These are phyloP conservation scores for Malus hybrid DNA, from an alignment of 331 rosid species.

Conservation along the genomic window DNA sequence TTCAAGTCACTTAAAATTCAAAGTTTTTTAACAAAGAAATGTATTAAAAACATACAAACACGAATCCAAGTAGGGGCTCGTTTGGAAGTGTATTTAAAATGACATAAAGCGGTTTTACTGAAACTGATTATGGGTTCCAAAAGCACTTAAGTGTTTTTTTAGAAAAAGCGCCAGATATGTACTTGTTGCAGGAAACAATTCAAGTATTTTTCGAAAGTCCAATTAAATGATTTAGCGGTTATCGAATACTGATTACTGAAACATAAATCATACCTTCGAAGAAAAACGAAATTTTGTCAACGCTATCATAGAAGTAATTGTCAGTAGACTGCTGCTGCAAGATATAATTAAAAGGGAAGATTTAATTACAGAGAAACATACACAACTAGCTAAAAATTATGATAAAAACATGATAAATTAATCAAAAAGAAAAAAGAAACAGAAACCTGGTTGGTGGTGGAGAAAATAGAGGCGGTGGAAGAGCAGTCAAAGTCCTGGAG, in stretches of 20 bases:
- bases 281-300: conserved; percentile 67
- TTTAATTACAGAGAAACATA: neutral
- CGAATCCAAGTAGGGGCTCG: neutral
- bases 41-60: neutral
- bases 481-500: conserved; percentile 65
- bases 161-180: too few relatives aligned
- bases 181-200: too few relatives aligned
- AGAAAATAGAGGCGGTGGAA: conserved; percentile 12
- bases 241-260: neutral
- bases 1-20: neutral
- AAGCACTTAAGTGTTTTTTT: too few relatives aligned
- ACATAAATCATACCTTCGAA: conserved; percentile 54
- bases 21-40: neutral
- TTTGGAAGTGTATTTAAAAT: too few relatives aligned
- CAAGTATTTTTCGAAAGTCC: too few relatives aligned
- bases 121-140: too few relatives aligned
- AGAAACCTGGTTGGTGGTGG: conserved; percentile 81
- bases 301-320: conserved; percentile 72
- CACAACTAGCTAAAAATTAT: neutral
- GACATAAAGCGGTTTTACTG: too few relatives aligned
- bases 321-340: conserved; percentile 53
- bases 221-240: neutral
- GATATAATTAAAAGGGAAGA: neutral
- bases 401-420: neutral
- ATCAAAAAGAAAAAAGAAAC: neutral